A percentile compares a stretch with the other conserved stretches of the same genome.
These are phyloP conservation scores for Blastocystis sp. DNA, from an alignment of 352 stramenopile species.

Conservation along the genomic window DNA sequence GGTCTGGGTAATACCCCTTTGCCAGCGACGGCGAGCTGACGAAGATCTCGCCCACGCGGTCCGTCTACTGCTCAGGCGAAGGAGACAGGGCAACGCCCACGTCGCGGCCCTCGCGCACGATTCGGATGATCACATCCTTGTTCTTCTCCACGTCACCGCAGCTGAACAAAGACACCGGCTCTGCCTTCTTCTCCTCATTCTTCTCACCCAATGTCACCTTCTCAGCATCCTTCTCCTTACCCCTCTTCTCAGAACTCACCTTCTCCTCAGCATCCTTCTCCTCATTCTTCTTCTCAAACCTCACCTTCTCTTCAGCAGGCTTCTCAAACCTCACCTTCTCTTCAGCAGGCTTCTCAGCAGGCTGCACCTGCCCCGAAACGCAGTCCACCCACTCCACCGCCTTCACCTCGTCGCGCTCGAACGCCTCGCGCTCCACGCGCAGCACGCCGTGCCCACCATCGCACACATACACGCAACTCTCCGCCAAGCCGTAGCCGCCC, in stretches of 20 bases:
- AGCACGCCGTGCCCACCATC: conserved; percentile 84
- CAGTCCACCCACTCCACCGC: conserved; percentile 70
- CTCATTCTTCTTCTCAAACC: neutral
- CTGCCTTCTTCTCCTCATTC: conserved; percentile 10
- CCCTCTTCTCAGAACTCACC: neutral
- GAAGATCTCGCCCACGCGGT: conserved; percentile 83
- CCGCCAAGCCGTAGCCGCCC: conserved; percentile 96
- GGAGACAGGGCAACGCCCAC: conserved; percentile 72
- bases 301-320: neutral
- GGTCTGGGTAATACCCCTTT: conserved; percentile 84
- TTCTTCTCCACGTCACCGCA: conserved; percentile 85
- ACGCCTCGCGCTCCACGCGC: conserved; percentile 82
- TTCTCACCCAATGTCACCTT: neutral
- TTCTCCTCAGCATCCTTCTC: conserved; percentile 30
- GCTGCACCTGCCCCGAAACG: conserved; percentile 15
- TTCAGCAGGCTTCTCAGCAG: conserved; percentile 69
- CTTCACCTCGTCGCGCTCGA: conserved; percentile 81
- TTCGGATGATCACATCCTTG: conserved; percentile 83
- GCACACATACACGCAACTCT: conserved; percentile 97
- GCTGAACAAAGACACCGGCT: conserved; percentile 82
- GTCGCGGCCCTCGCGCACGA: conserved; percentile 81
- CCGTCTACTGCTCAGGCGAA: conserved; percentile 71
- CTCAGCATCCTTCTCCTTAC: neutral
- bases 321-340: neutral
- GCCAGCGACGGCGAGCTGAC: conserved; percentile 86